Conservation (phyloP, 129 eudicot species). For the Lactuca saligna region DNA sequence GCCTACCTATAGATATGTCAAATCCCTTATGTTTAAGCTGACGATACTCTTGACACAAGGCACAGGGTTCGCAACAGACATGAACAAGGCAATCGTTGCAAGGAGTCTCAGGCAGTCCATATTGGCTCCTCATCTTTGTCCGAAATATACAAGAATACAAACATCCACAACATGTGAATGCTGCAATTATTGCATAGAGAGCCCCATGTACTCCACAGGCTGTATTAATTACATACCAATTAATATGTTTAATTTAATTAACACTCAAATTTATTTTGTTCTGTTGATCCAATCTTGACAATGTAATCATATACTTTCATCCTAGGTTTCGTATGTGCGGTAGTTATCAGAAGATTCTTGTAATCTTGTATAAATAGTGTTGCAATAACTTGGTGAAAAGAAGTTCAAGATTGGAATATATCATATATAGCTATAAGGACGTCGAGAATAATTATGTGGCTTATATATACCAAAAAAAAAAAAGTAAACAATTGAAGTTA, state of each 20-base stretch:
- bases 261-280: too few relatives aligned
- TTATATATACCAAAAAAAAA: too few relatives aligned
- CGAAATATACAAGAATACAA: conserved; percentile 54
- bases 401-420: too few relatives aligned
- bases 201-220: conserved; percentile 52
- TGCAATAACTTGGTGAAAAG: too few relatives aligned
- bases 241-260: neutral
- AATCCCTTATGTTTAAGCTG: conserved; percentile 62
- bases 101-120: conserved; percentile 32
- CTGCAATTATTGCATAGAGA: conserved; percentile 30
- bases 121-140: conserved; percentile 49
- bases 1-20: conserved; percentile 44
- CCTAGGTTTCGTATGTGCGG: too few relatives aligned
- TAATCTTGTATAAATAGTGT: too few relatives aligned
- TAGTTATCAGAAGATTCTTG: too few relatives aligned
- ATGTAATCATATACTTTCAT: too few relatives aligned
- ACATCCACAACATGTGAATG: conserved; percentile 40
- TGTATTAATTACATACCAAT: conserved; percentile 30
- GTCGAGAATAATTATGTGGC: too few relatives aligned
- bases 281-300: too few relatives aligned
- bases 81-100: conserved; percentile 58
- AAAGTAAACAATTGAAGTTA: too few relatives aligned
- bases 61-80: conserved; percentile 52
- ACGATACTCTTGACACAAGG: conserved; percentile 71
- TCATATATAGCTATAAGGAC: too few relatives aligned